Evolutionary conservation across 2,329 filamentous ascomycete genomes (phyloP).

Genomic region (Diaporthe velutina): DNA sequence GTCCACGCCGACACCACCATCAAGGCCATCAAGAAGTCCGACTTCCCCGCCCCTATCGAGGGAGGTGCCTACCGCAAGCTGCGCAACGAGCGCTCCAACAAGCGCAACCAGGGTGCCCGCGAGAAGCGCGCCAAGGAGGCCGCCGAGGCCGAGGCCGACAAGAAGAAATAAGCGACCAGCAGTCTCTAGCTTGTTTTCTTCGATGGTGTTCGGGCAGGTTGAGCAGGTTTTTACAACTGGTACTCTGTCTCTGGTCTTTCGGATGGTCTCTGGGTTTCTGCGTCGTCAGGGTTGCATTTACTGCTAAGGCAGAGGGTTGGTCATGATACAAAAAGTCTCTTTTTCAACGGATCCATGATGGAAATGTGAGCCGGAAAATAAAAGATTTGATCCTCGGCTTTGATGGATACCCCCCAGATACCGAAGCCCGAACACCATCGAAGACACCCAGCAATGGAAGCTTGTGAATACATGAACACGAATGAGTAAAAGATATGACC

Average conservation of each 20-base stretch:
- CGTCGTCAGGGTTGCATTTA: slow-evolving; percentile 40
- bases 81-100: slow-evolving; percentile 85
- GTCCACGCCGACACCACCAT: slow-evolving; percentile 74
- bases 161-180: slow-evolving; percentile 76
- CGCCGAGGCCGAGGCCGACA: slow-evolving; percentile 84
- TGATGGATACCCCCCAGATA: slow-evolving; percentile 25
- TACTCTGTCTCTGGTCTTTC: slow-evolving; percentile 42
- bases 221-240: slow-evolving; percentile 35
- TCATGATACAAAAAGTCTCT: slow-evolving; percentile 38
- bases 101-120: slow-evolving; percentile 83
- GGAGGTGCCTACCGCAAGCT: slow-evolving; percentile 90
- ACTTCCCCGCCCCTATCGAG: slow-evolving; percentile 80
- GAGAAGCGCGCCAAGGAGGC: slow-evolving; percentile 95
- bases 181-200: slow-evolving; percentile 19
- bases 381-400: slow-evolving; percentile 33
- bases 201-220: slow-evolving; percentile 27
- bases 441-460: slow-evolving; percentile 19
- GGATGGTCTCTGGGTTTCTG: slow-evolving; percentile 42
- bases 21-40: slow-evolving; percentile 84
- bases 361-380: slow-evolving; percentile 24
- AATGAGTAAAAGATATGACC: not conserved
- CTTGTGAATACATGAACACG: slow-evolving; percentile 9
- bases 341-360: slow-evolving; percentile 21
- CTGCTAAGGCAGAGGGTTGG: slow-evolving; percentile 39
- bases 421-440: slow-evolving; percentile 11